Base-by-base conservation (phyloP, 495 filamentous ascomycete genomes). In the Podospora fimiseda region DNA sequence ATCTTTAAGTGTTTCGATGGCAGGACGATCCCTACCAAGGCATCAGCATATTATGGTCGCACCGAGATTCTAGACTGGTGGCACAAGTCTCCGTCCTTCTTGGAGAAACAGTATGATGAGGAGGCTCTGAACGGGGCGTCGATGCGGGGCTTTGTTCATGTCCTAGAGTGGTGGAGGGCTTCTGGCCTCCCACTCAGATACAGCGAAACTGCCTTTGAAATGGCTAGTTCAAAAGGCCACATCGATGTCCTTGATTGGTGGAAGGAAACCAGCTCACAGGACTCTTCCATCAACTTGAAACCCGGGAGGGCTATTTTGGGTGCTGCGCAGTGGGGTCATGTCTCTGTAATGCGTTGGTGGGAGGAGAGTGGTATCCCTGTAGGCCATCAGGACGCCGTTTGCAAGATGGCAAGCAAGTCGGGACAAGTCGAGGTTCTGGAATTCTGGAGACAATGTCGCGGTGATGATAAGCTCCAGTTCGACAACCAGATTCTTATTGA, bases 241-340 rank as follows among this genome's bases (percentile, higher is more conserved):
- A 72, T 95, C n/a, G 70, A 76, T 0, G 89, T 95, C 6, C 77
- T 96, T 0, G 83, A 93, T 56, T 96, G 91, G 91, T 96, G 91
- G 91, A 87, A 86, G 55, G 69, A 80, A 43, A 80, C 85, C 0
- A 80, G 70, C 18, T 55, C 70, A 24, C 65, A 66, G 49, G 61
- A 73, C 52, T 62, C 69, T 23, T 51, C 53, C 22, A 69, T 79
- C 59, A 46, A 64, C 0, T 74, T 92, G 9, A 88, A 89, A 65
- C 83, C 89, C 0, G 89, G 89, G 27, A 87, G 90, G 60, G 85
- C 86, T 22, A 81, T 95, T 16, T 80, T 89, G 36, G 81, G 82
- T 6, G 89, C 89, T 0, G 88, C 89, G 0, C 89, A 92, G 59
- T 83, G 84, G 50, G 89, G 88, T 20, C 83, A 84, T 58, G 74